A percentile compares a stretch with the other conserved stretches of the same genome.
phyloP scores from a whole-genome alignment of 768 basidiomycete genomes.

The Kwoniella sp. region DNA sequence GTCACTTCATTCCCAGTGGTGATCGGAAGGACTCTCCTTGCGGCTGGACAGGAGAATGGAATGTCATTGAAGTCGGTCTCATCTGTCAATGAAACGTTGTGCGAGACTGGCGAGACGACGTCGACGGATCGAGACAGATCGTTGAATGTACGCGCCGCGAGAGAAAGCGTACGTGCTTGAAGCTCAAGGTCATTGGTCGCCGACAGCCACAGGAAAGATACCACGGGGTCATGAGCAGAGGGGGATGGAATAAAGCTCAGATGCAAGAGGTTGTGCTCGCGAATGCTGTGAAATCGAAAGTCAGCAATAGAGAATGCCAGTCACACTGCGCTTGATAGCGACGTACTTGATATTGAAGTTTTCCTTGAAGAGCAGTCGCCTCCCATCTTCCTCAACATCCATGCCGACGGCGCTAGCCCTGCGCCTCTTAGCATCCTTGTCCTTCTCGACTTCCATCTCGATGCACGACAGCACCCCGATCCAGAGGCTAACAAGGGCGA shows the following conservation, averaged over 20 bases:
- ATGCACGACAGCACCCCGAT: slow-evolving; percentile 51
- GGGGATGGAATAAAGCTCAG: slow-evolving; percentile 44
- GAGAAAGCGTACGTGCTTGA: slow-evolving; percentile 36
- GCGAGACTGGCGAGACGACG: slow-evolving; percentile 33
- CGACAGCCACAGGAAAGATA: slow-evolving; percentile 47
- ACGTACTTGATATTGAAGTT: slow-evolving; percentile 49
- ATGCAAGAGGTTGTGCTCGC: slow-evolving; percentile 52
- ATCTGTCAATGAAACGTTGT: slow-evolving; percentile 8
- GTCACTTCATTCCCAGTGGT: slow-evolving; percentile 19
- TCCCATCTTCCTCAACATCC: slow-evolving; percentile 24
- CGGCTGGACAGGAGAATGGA: slow-evolving; percentile 51
- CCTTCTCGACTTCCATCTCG: slow-evolving; percentile 49
- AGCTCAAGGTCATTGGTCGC: slow-evolving; percentile 39
- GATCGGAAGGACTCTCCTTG: slow-evolving; percentile 42
- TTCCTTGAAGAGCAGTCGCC: slow-evolving; percentile 28
- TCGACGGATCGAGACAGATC: slow-evolving; percentile 41
- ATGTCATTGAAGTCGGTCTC: slow-evolving; percentile 39
- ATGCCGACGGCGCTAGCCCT: slow-evolving; percentile 22
- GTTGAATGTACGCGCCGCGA: slow-evolving; percentile 33
- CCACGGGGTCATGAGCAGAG: slow-evolving; percentile 27
- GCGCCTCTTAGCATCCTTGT: slow-evolving; percentile 37
- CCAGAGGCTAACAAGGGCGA: slow-evolving; percentile 51
- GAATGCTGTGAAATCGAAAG: slow-evolving; percentile 35
- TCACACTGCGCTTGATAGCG: background rate
- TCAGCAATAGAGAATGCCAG: background rate